Base-by-base conservation (phyloP, 208 protist genomes). In the Crithidia fasciculata region DNA sequence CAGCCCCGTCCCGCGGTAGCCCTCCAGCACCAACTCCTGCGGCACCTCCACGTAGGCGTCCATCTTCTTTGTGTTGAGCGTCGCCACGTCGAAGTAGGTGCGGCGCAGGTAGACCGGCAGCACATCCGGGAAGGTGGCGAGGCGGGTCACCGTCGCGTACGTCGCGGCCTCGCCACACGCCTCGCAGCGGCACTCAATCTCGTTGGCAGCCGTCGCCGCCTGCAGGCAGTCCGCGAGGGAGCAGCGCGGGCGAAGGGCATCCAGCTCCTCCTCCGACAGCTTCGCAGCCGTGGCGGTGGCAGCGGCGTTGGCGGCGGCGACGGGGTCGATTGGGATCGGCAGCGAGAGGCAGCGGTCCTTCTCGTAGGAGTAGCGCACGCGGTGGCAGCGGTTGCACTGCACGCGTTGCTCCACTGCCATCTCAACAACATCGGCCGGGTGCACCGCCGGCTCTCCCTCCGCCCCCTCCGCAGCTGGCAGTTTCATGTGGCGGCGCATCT, bases 11-110 rank as follows among this genome's bases (percentile, higher is more conserved):
- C 81, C 84, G 53, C 89, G 85, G 63, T 94, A 83, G 8, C 47
- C 71, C 36, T 73, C 72, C 19, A 98, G 74, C 68, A 86, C 76
- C 8, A 98, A 28, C 66, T 74, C 50, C 74, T 90, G 74, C 18
- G 90, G 88, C n/a, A 93, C 88, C 5, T 94, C 84, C 12, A 98
- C 89, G 83, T 91, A 95, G 16, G 87, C 93, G 56, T 97, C 91
- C 47, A 95, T 74, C 71, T 98, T 98, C 52, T 91, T 96, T 4
- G 87, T 88, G 45, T 66, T 86, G 69, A 86, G 74, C 15, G 87
- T 88, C 40, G 82, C 71, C 19, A 78, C 54, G 64, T 95, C 92
- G 69, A 96, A 96, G 72, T 95, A 92, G 19, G 90, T 90, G 47
- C 92, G 87, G 10, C 89, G 91, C 6, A 98, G 43, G 67, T 84